Conservation (phyloP, 73 alveolate genomes). For the Paramecium sexaurelia region DNA sequence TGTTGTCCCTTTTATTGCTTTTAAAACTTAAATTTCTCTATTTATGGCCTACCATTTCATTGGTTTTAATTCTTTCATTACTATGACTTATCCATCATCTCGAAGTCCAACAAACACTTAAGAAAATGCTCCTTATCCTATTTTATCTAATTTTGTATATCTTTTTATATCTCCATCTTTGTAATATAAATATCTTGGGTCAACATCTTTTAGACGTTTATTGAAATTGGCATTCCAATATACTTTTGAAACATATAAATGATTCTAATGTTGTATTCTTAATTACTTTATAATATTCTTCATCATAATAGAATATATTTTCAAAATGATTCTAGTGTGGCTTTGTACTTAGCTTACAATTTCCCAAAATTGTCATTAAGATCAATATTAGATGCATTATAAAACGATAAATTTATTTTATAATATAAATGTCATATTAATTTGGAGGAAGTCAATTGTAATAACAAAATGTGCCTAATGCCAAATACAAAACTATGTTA, state of each 20-base stretch:
- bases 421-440: not conserved
- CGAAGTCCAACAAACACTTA: slow-evolving; percentile 82
- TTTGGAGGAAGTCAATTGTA: not conserved
- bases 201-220: slow-evolving; percentile 32
- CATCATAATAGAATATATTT: slow-evolving; percentile 5
- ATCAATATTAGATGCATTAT: not conserved
- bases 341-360: not conserved
- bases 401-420: not conserved
- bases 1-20: slow-evolving; percentile 33
- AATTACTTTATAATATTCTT: not conserved
- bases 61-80: slow-evolving; percentile 83
- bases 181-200: slow-evolving; percentile 14
- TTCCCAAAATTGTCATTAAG: not conserved
- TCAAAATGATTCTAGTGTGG: slow-evolving; percentile 1
- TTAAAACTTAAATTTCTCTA: slow-evolving; percentile 71
- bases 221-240: slow-evolving; percentile 57
- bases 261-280: not conserved
- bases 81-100: slow-evolving; percentile 72
- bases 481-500: not conserved
- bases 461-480: not conserved
- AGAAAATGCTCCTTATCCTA: slow-evolving; percentile 87
- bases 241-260: not conserved
- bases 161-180: slow-evolving; percentile 63
- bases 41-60: slow-evolving; percentile 74
- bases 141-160: slow-evolving; percentile 75